Conservation (phyloP, 805 yeast genomes). For the Millerozyma miso region DNA sequence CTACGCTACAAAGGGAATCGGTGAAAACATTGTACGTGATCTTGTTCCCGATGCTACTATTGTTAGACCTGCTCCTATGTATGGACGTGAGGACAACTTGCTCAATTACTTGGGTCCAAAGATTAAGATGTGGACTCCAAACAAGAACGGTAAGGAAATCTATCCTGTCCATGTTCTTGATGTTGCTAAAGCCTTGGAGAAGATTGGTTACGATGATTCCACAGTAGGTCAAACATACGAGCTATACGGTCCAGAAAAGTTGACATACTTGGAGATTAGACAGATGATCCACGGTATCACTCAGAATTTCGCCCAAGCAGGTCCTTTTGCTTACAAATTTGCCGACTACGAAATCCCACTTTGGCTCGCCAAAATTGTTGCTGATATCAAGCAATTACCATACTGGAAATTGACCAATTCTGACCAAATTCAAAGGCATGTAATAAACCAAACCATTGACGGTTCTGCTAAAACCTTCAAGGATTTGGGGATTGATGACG, state of each 20-base stretch:
- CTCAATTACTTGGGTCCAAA: conserved; percentile 55
- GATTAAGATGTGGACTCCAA: conserved; percentile 60
- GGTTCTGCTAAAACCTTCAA: conserved; percentile 57
- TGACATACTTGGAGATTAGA: conserved; percentile 59
- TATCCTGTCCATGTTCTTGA: conserved; percentile 75
- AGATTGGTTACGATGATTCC: conserved; percentile 75
- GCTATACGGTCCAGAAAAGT: conserved; percentile 66
- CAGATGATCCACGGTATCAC: conserved; percentile 66
- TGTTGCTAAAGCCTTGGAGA: conserved; percentile 75
- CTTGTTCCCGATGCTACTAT: conserved; percentile 73
- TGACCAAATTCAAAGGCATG: conserved; percentile 72
- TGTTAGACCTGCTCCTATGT: conserved; percentile 81
- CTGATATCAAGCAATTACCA: conserved; percentile 37
- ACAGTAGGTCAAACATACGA: conserved; percentile 76
- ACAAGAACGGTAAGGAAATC: conserved; percentile 56
- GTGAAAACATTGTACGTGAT: conserved; percentile 67
- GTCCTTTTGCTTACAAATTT: conserved; percentile 40
- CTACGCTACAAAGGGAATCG: conserved; percentile 74
- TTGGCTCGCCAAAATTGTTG: conserved; percentile 41
- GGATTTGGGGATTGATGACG: conserved; percentile 61
- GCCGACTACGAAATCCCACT: conserved; percentile 44
- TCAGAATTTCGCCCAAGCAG: conserved; percentile 42
- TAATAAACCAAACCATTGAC: conserved; percentile 61
- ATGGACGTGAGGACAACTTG: conserved; percentile 68
- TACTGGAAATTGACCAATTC: conserved; percentile 54